Percentiles rank a stretch among this genome's conserved stretches.
phyloP scores from a whole-genome alignment of 306 rosid species.

The Geum urbanum region DNA sequence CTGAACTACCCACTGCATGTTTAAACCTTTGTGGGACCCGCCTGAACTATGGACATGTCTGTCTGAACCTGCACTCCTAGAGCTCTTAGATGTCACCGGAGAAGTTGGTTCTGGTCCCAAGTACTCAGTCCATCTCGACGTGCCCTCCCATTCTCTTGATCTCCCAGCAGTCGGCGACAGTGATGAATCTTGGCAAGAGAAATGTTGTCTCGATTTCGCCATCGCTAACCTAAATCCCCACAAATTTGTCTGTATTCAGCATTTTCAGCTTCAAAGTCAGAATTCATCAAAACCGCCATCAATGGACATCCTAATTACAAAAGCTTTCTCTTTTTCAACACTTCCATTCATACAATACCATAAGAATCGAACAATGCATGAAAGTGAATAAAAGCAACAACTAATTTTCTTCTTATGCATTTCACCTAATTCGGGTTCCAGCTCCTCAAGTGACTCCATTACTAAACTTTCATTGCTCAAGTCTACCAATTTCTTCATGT shows the following conservation, averaged over 20 bases:
- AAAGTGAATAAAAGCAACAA: neutral
- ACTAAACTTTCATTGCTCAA: neutral
- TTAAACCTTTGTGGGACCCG: conserved; percentile 68
- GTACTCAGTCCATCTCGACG: conserved; percentile 91
- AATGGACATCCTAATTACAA: neutral
- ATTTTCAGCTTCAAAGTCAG: conserved; percentile 23
- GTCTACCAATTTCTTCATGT: neutral
- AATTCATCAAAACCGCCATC: neutral
- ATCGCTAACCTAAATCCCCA: conserved; percentile 32
- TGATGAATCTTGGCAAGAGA: conserved; percentile 66
- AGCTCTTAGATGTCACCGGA: conserved; percentile 60
- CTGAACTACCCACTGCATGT: conserved; percentile 88
- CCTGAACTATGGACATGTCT: conserved; percentile 57
- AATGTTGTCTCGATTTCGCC: conserved; percentile 63
- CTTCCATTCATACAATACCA: neutral
- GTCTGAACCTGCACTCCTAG: conserved; percentile 58
- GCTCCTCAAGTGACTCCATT: neutral
- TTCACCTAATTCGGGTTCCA: neutral
- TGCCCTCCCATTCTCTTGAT: conserved; percentile 81
- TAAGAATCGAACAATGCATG: neutral
- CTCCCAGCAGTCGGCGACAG: conserved; percentile 69
- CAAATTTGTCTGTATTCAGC: conserved; percentile 38
- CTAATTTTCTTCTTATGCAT: neutral
- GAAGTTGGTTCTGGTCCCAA: conserved; percentile 62
- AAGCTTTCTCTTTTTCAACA: conserved; percentile 12